Conservation (phyloP, 2,329 filamentous ascomycete species). For the Lachnellula cervina region DNA sequence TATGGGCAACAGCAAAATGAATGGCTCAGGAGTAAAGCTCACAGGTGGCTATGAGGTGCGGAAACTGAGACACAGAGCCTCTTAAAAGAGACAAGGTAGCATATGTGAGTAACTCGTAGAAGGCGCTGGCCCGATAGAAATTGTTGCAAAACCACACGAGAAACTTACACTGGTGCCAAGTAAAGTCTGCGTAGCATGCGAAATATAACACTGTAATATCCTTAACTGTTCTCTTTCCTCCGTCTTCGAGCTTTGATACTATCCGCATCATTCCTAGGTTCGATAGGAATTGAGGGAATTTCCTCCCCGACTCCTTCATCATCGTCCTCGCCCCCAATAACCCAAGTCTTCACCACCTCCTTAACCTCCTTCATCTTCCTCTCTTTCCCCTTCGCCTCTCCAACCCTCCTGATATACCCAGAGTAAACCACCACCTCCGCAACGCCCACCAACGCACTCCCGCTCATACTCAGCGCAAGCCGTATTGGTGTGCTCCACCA, state of each 20-base stretch:
- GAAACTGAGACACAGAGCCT: too few relatives aligned
- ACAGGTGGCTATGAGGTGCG: too few relatives aligned
- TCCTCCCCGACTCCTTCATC: constrained; percentile 9
- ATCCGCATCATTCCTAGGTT: not conserved
- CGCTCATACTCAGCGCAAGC: constrained; percentile 65
- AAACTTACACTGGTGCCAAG: too few relatives aligned
- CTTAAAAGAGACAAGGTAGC: too few relatives aligned
- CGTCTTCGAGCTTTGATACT: constrained; percentile 4
- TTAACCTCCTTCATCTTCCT: constrained; percentile 58
- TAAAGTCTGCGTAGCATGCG: too few relatives aligned
- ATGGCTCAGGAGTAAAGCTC: too few relatives aligned
- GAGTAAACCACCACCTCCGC: constrained; percentile 75
- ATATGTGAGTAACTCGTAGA: too few relatives aligned
- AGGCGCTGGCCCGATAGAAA: too few relatives aligned
- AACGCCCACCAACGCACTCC: constrained; percentile 63
- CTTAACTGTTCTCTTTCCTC: constrained; percentile 1
- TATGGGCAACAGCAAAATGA: too few relatives aligned
- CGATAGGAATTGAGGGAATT: not conserved
- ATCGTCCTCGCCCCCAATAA: constrained; percentile 42
- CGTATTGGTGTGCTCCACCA: constrained; percentile 71
- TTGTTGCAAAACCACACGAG: too few relatives aligned
- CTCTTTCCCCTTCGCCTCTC: constrained; percentile 61
- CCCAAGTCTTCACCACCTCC: constrained; percentile 68
- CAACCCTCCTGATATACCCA: constrained; percentile 67
- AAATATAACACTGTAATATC: too few relatives aligned